A percentile compares a stretch with the other conserved stretches of the same genome.
These are phyloP conservation scores for Hygrophoropsis aurantiaca DNA, from an alignment of 768 basidiomycete species.

Conservation along the genomic window DNA sequence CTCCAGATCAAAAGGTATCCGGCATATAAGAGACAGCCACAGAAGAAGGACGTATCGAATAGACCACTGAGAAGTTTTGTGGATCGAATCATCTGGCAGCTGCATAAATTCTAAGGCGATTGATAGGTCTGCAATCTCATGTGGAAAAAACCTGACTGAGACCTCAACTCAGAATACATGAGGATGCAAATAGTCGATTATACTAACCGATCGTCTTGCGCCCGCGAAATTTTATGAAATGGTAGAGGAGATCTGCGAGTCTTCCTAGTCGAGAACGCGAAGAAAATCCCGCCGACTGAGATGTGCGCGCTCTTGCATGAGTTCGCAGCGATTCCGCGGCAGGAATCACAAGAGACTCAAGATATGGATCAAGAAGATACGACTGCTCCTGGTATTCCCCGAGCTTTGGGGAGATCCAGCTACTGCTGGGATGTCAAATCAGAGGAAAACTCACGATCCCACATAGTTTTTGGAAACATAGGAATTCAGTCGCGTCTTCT, in stretches of 20 bases:
- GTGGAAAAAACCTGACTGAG: constrained; percentile 91
- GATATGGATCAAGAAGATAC: constrained; percentile 86
- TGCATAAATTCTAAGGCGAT: constrained; percentile 69
- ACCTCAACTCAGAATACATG: constrained; percentile 15
- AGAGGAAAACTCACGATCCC: constrained; percentile 47
- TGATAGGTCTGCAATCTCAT: constrained; percentile 80
- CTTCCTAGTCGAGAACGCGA: constrained; percentile 45
- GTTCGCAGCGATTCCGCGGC: constrained; percentile 63
- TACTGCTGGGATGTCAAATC: constrained; percentile 1
- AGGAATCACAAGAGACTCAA: constrained; percentile 78
- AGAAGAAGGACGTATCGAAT: constrained; percentile 81
- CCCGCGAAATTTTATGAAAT: constrained; percentile 84
- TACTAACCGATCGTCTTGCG: constrained; percentile 87
- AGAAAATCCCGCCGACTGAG: constrained; percentile 19
- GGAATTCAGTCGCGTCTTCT: constrained; percentile 43
- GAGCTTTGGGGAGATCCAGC: constrained; percentile 48
- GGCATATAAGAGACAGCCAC: constrained; percentile 94
- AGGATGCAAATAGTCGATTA: constrained; percentile 6
- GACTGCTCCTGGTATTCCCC: constrained; percentile 91
- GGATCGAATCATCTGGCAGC: constrained; percentile 41
- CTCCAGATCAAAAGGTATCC: constrained; percentile 88
- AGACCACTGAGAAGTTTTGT: constrained; percentile 62
- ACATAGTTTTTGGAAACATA: constrained; percentile 41
- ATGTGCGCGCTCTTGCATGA: constrained; percentile 45
- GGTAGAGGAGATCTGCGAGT: constrained; percentile 67